Percentiles rank a stretch among this genome's conserved stretches.
phyloP scores from a whole-genome alignment of 257 asterid species.

The Nyctanthes arbortristis region DNA sequence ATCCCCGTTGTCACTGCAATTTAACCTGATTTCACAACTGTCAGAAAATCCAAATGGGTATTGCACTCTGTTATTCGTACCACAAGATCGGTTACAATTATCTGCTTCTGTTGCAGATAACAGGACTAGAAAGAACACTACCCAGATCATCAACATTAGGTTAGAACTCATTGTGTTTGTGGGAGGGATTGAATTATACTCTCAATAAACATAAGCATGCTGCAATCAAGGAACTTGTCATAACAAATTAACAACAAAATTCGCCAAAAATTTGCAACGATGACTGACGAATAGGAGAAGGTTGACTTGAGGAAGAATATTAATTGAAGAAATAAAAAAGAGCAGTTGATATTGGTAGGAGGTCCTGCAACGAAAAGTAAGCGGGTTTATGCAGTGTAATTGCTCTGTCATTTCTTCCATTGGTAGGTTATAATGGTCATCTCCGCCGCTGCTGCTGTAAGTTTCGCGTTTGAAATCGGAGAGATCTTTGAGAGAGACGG shows the following conservation, averaged over 20 bases:
- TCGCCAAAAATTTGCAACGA: not conserved
- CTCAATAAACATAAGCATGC: conserved; percentile 16
- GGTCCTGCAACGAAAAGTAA: not conserved
- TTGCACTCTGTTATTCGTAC: conserved; percentile 2
- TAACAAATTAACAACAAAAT: not conserved
- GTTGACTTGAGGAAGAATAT: conserved; percentile 39
- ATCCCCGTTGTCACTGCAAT: conserved; percentile 25
- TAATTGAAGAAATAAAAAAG: conserved; percentile 40
- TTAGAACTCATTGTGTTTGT: not conserved
- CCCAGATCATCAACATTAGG: conserved; percentile 10
- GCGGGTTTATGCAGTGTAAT: not conserved
- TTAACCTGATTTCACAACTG: conserved; percentile 32
- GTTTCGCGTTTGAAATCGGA: not conserved
- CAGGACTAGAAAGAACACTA: conserved; percentile 4
- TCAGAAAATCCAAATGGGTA: conserved; percentile 45
- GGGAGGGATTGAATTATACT: not conserved
- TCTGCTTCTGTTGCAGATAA: not conserved
- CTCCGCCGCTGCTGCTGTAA: not conserved
- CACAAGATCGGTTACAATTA: conserved; percentile 24
- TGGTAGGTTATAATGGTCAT: too few species aligned
- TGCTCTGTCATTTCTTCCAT: too few species aligned
- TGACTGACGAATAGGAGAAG: conserved; percentile 13
- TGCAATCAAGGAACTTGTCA: not conserved
- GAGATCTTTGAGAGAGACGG: too few species aligned
- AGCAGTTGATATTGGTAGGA: not conserved